phyloP scores from a whole-genome alignment of 805 yeast genomes.

The Tetrapisispora phaffii region DNA sequence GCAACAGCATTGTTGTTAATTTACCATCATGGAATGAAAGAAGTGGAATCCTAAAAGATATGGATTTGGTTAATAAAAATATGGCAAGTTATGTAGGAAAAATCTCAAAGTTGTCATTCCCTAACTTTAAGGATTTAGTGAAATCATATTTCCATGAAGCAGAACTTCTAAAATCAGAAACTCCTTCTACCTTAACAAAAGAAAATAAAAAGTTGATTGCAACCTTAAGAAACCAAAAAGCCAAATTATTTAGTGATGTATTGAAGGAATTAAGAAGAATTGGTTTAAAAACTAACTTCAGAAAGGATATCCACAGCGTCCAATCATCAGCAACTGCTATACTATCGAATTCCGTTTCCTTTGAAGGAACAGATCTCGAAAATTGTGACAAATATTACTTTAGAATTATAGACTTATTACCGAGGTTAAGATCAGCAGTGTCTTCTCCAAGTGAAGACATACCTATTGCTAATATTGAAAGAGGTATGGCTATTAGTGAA shows the following conservation, averaged over 20 bases:
- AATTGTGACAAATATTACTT: conserved; percentile 50
- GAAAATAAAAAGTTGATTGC: conserved; percentile 65
- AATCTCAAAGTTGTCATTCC: conserved; percentile 31
- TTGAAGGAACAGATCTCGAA: conserved; percentile 32
- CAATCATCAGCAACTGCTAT: conserved; percentile 57
- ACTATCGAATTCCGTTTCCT: conserved; percentile 43
- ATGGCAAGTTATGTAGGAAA: conserved; percentile 41
- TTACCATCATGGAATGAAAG: conserved; percentile 46
- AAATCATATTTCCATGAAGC: conserved; percentile 45
- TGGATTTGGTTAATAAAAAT: conserved; percentile 41
- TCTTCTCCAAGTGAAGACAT: conserved; percentile 58
- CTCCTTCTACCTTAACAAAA: conserved; percentile 62
- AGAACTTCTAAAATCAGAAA: conserved; percentile 57
- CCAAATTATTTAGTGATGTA: conserved; percentile 65
- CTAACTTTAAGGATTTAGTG: conserved; percentile 47
- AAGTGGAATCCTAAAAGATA: conserved; percentile 46
- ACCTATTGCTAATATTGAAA: conserved; percentile 58
- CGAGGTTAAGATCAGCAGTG: conserved; percentile 62
- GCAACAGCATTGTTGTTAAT: conserved; percentile 21
- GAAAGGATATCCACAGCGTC: conserved; percentile 52
- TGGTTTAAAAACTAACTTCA: conserved; percentile 62
- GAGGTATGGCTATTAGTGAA: conserved; percentile 69
- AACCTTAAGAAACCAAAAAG: conserved; percentile 70
- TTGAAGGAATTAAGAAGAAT: conserved; percentile 62
- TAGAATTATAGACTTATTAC: conserved; percentile 67